Conservation (phyloP, 1,139 yeast genomes). For the Kurtzmaniella quercitrusa region DNA sequence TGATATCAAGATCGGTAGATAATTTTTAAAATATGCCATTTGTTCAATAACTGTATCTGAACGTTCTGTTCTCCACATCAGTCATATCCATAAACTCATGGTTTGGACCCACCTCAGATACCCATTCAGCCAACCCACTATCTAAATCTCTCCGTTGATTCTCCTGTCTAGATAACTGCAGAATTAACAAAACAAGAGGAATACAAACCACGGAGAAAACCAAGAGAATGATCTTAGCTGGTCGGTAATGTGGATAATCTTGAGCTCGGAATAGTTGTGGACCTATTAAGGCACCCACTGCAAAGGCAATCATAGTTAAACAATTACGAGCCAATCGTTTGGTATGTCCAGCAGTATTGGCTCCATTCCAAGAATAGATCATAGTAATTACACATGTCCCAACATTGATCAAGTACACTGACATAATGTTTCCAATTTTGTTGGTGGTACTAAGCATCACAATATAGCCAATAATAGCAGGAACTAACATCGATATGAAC, state of each 20-base stretch:
- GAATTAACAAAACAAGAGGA: conserved; percentile 25
- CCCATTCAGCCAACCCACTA: conserved; percentile 9
- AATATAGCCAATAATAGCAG: conserved; percentile 34
- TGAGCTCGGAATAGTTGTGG: conserved; percentile 35
- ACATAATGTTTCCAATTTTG: conserved; percentile 29
- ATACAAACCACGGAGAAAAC: conserved; percentile 27
- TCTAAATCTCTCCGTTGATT: conserved; percentile 21
- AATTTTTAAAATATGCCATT: too few species aligned
- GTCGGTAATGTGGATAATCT: conserved; percentile 24
- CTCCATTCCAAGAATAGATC: conserved; percentile 31
- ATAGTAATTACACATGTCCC: conserved; percentile 34
- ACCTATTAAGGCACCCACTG: conserved; percentile 34
- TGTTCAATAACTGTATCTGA: conserved; percentile 27
- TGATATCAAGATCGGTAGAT: too few species aligned
- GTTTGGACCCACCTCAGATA: conserved; percentile 14
- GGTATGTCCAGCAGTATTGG: conserved; percentile 35
- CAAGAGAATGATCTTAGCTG: conserved; percentile 34
- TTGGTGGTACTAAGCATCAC: conserved; percentile 22
- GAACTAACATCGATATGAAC: conserved; percentile 27
- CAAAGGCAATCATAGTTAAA: conserved; percentile 31
- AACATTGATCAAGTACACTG: conserved; percentile 32
- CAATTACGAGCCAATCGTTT: conserved; percentile 28
- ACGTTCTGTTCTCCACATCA: conserved; percentile 30
- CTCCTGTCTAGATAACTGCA: conserved; percentile 21
- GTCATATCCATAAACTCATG: conserved; percentile 33